Conservation (phyloP, 169 alveolate species). For the Plasmodium relictum region DNA sequence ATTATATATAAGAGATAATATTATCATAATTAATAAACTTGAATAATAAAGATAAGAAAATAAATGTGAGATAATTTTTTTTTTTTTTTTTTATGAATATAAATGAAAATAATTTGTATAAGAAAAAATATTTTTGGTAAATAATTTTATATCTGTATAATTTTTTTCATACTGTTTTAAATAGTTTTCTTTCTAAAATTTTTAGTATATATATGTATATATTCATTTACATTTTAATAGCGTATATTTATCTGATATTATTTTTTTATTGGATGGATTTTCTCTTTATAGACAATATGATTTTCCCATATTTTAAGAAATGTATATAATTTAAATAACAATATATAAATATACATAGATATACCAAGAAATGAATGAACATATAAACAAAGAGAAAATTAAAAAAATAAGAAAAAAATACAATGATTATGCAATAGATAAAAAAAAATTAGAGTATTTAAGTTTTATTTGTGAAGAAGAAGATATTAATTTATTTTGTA, state of each 20-base stretch:
- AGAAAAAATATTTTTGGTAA: no score
- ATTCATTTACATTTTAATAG: not conserved
- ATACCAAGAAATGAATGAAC: not conserved
- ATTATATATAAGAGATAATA: no score
- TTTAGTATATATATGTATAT: not conserved
- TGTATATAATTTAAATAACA: not conserved
- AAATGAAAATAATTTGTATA: no score
- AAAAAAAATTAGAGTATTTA: slow-evolving; percentile 26
- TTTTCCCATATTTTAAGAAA: no score
- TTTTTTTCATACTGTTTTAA: no score
- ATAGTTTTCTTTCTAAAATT: no score
- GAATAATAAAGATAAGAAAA: not conserved
- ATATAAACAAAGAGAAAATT: not conserved
- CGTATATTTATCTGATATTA: no score
- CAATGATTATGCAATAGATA: not conserved
- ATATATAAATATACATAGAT: not conserved
- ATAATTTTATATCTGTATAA: no score
- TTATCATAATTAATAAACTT: no score
- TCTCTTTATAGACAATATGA: no score
- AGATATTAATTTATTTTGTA: slow-evolving; percentile 67
- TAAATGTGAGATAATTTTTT: not conserved
- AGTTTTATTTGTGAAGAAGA: slow-evolving; percentile 69
- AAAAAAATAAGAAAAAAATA: not conserved
- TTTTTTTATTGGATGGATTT: no score
- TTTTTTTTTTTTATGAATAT: no score